Conservation (phyloP, 2,329 filamentous ascomycete species). For the Colletotrichum sp. region DNA sequence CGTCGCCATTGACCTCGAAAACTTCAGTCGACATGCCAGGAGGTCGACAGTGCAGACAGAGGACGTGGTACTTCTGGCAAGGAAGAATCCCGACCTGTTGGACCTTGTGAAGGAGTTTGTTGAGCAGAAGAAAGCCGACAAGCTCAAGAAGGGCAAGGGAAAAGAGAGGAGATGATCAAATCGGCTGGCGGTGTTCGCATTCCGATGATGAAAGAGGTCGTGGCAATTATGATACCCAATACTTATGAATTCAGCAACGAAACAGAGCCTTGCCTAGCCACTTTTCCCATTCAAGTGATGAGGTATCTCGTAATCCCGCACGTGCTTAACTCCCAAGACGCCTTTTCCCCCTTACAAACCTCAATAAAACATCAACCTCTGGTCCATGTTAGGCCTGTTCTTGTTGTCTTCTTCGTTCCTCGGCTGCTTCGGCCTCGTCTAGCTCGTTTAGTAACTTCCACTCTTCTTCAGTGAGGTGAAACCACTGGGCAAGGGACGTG, state of each 20-base stretch:
- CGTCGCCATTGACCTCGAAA: constrained; percentile 61
- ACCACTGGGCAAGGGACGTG: constrained; percentile 40
- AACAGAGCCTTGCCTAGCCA: neutral
- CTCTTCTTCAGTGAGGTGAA: constrained; percentile 48
- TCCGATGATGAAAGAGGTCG: neutral
- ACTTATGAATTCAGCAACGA: neutral
- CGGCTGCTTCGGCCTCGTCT: constrained; percentile 27
- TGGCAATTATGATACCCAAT: constrained; percentile 3
- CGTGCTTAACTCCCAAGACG: neutral
- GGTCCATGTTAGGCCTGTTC: neutral
- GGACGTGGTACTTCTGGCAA: constrained; percentile 85
- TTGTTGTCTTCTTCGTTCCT: constrained; percentile 2
- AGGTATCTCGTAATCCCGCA: neutral
- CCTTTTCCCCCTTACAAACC: neutral
- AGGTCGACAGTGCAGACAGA: constrained; percentile 81
- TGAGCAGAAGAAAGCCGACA: constrained; percentile 60
- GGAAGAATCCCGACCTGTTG: constrained; percentile 86
- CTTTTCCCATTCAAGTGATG: neutral
- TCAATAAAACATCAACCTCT: neutral
- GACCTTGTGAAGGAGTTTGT: constrained; percentile 74
- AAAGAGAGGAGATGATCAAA: neutral
- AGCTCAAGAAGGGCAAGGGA: constrained; percentile 23
- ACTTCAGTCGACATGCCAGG: constrained; percentile 75
- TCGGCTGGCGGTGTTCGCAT: neutral
- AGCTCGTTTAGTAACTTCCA: constrained; percentile 37